These are phyloP conservation scores for Colletotrichum musicola DNA, from an alignment of 2,329 filamentous ascomycete species.

Conservation along the genomic window DNA sequence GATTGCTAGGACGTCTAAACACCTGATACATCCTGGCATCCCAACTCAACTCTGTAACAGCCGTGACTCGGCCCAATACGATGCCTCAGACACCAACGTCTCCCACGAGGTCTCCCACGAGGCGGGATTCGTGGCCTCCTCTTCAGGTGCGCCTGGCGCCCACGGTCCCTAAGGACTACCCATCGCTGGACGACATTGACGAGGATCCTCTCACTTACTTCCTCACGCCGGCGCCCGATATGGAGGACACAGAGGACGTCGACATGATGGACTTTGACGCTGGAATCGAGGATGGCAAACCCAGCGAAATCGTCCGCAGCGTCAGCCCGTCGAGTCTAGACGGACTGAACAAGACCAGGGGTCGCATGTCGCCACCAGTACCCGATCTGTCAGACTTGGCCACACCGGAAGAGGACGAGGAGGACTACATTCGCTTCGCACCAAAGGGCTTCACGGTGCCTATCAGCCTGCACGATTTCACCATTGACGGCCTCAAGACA, in stretches of 20 bases:
- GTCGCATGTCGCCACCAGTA: slow-evolving; percentile 48
- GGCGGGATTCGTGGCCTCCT: slow-evolving; percentile 65
- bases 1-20: slow-evolving; percentile 25
- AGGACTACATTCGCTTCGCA: slow-evolving; percentile 64
- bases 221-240: slow-evolving; percentile 61
- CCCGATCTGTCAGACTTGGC: slow-evolving; percentile 58
- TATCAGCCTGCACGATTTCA: slow-evolving; percentile 57
- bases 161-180: slow-evolving; percentile 56
- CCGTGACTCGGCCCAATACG: neutral
- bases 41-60: neutral
- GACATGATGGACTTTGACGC: slow-evolving; percentile 67
- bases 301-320: slow-evolving; percentile 62
- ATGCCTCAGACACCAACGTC: slow-evolving; percentile 51
- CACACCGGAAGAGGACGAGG: slow-evolving; percentile 58
- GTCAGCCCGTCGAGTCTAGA: slow-evolving; percentile 69
- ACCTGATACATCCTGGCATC: neutral
- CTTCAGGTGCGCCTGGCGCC: slow-evolving; percentile 62
- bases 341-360: slow-evolving; percentile 59
- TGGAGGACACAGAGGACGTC: slow-evolving; percentile 56
- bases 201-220: slow-evolving; percentile 69
- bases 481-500: slow-evolving; percentile 50
- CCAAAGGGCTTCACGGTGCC: slow-evolving; percentile 55
- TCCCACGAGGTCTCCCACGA: slow-evolving; percentile 50
- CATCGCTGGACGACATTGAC: slow-evolving; percentile 62
- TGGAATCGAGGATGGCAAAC: slow-evolving; percentile 66